Base-by-base conservation (phyloP, 2,329 filamentous ascomycete genomes). In the Hysterium pulicare region DNA sequence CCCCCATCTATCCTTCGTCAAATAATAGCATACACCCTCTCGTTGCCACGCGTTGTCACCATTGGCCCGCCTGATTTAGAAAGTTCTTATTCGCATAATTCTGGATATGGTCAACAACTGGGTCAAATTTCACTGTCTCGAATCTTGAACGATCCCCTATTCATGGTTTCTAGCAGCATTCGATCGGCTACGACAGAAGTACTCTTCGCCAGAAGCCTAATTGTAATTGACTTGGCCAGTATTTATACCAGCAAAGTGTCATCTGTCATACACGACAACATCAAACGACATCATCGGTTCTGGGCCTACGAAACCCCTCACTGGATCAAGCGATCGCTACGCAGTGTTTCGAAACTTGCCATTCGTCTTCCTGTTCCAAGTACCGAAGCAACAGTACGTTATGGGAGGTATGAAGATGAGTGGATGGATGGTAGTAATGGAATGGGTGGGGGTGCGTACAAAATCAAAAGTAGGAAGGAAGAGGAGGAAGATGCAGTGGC, bases 301-400 rank as follows among this genome's bases (percentile, higher is more conserved):
- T 60, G 57, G 57, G 44, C 49, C 19, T 32, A 24, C 10, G 4
- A 28, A n/a, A 45, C 48, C 1, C 57, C 57, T 4, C 40, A 45
- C 5, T 50, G 53, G 46, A 50, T 58, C 4, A 45, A 40, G 10
- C 40, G 45, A 5, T 46, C 51, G 21, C 45, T 60, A n/a, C 38
- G 28, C 2, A 49, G 36, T 16, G 42, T 55, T 16, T 54, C 45
- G 3, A 54, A 48, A 20, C 22, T 60, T 1, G 46, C 51, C 20
- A 37, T 60, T 19, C 51, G 55, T 19, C 47, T 60, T n/a, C 54
- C 57, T 5, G 53, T 58, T 2, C 53, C 55, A 5, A 53, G 51
- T 17, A 50, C 48, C 8, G 55, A 58, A 33, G 40, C 51, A 4
- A 35, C 38, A 17, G 39, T 36, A 7, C 41, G 41, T 23, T 47